Base-by-base conservation (phyloP, 2,329 filamentous ascomycete genomes). In the Colletotrichum sp. region DNA sequence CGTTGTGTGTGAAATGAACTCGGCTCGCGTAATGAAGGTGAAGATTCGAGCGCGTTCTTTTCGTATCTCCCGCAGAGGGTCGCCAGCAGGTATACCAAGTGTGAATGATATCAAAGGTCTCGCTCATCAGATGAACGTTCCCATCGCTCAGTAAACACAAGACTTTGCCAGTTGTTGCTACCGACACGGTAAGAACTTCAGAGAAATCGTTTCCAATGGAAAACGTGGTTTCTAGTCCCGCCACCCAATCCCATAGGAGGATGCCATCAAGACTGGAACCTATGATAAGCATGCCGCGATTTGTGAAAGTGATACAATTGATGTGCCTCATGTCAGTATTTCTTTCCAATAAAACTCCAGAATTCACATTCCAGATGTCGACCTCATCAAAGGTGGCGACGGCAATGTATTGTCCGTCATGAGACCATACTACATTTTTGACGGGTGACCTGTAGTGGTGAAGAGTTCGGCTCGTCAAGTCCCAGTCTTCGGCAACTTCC, bases 401-500 rank as follows among this genome's bases (percentile, higher is more conserved):
- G 0, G 38, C 18, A 48, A 48, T 7, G 43, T 48, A 2, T 7
- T 21, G 9, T 7, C 43, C 43, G n/a, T 48, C 43, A 21, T 21
- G 43, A 21, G 43, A 48, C 43, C 43, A 48, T 0, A 3, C 18
- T 1, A 48, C 1, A 3, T 1, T 3, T n/a, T 3, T 1, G 18
- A n/a, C 38, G 3, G 0, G 0, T n/a, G 38, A 48, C 3, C 12
- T n/a, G n/a, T 13, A 48, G 10, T 21, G 43, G 6, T 48, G 43
- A 4, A 48, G 1, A 12, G 18, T 48, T 13, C 43, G 43, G 9
- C 18, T n/a, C 4, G 43, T 48, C 3, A 7, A 0, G 3, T 48
- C 43, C 43, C 43, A 48, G 6, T 48, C 2, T 7, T 48, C 43
- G 43, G 43, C 9, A 48, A 48, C 43, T 48, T 48, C 43, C 0